Evolutionary conservation across 2,329 filamentous ascomycete species (phyloP), one percentile per base, ranked within the genome.

Genomic region (Simplicillium sp.): DNA sequence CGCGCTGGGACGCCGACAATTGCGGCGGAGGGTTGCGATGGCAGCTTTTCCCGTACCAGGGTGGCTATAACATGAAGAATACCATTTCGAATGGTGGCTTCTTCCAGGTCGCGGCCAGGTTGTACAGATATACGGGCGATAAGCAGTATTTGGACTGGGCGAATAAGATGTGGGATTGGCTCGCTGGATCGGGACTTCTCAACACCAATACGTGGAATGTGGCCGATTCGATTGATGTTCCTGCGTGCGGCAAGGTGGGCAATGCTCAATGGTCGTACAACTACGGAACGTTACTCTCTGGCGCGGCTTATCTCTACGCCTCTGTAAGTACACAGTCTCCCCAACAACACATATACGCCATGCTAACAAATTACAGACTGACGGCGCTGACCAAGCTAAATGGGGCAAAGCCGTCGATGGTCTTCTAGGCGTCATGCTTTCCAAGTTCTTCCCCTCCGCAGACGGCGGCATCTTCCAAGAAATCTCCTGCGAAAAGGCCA

Each of bases 21-120:
- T 68, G 67, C n/a, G 77, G 75, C 43, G 72, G 70, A 35, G 85
- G 84, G n/a, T 58, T 88, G 46, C 71, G 82, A 50, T 87, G 83
- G 82, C 85, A 90, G 64, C 83, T 89, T 44, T 85, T 79, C 49
- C 66, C 73, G 3, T 79, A 81, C 49, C 87, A 89, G 56, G 71
- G 68, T 35, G 86, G 85, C 31, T 90, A 85, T 58, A 71, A 80
- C 53, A 88, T 89, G 68, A 90, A 81, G 58, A 81, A 80, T 58
- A 68, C 63, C 45, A 71, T 78, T 42, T 72, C 76, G 14, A 80
- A 78, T 46, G 76, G 73, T 33, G 72, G 71, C 50, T 77, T 80
- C 56, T 89, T 94, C 60, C 83, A 89, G 53, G 70, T 94, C 12
- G 80, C 82, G 3, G 84, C 87, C 1, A 75, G 85, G 8, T 70